A percentile compares a stretch with the other conserved stretches of the same genome.
Evolutionary conservation across 148 eudicot genomes (phyloP).

Genomic region (Camellia lanceoleosa): DNA sequence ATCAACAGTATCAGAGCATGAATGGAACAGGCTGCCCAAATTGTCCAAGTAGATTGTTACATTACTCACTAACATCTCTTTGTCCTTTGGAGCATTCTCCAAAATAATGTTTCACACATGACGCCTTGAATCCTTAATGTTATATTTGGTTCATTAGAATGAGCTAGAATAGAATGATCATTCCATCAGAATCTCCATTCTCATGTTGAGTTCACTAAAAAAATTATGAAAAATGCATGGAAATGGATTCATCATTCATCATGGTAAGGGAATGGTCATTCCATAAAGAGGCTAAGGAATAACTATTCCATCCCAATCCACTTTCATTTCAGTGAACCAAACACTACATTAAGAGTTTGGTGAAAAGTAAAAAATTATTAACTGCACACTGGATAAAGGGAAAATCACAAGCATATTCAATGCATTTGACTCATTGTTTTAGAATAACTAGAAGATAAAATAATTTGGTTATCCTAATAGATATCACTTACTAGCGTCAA

Average conservation of each 20-base stretch:
- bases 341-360: too few relatives aligned
- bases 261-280: too few relatives aligned
- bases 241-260: too few relatives aligned
- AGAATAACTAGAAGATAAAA: neutral
- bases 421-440: neutral
- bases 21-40: neutral
- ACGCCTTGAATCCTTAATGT: neutral
- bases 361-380: neutral
- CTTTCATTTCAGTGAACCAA: too few relatives aligned
- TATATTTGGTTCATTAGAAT: too few relatives aligned
- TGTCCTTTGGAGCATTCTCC: neutral
- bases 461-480: neutral
- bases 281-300: too few relatives aligned
- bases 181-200: too few relatives aligned
- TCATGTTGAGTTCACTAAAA: too few relatives aligned
- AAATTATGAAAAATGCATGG: too few relatives aligned
- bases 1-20: neutral
- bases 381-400: neutral
- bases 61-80: neutral
- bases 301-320: too few relatives aligned
- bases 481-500: constrained; percentile 65
- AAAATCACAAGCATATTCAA: neutral
- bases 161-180: too few relatives aligned
- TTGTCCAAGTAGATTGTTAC: neutral
- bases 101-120: neutral